Base-by-base conservation (phyloP, 371 early-diverging fungal genomes). In the Mucor circinelloides region DNA sequence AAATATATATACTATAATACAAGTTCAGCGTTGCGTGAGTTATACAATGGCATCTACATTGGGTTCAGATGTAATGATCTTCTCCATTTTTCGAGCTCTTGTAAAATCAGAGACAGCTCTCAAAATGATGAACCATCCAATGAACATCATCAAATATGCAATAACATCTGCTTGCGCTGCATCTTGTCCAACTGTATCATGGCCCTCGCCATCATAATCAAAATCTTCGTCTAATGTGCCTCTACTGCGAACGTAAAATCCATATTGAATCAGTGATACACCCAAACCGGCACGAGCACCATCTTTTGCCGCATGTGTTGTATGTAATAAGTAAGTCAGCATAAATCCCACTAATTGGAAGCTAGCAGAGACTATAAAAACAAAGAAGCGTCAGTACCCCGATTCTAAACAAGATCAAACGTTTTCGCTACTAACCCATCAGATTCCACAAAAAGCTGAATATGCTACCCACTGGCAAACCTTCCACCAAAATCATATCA, bases 271-370 rank as follows among this genome's bases (percentile, higher is more conserved):
- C 23, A 86, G 66, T 5, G 87, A 87, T 25, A 90, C 70, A 31
- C 88, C 89, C 9, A 90, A 73, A 50, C 90, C 89, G 21, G 87
- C 80, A 60, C 77, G 75, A 36, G 89, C 85, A 31, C 89, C 88
- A 65, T 88, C 80, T 73, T 86, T 85, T 58, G 84, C 83, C n/a
- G 89, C 84, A 69, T 87, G 88, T 50, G 83, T 78, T 23, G 87
- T 87, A 60, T 85, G 87, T 38, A 89, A 76, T 40, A 89, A 76
- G 66, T 89, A 87, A 28, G 88, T 87, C 57, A 89, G 65, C 67
- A 87, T 79, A 68, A 89, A 89, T 2, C 89, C 89, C 25, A 87
- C 83, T 68, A 86, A 85, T 64, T 89, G 88, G 66, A 89, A 89
- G 54, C 83, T 81, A 66, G 87, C 82, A 28, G 88, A 88, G 28